Percentiles rank a stretch among this genome's conserved stretches.
phyloP scores from a whole-genome alignment of 257 asterid genomes.

The Knoxia roxburghii region DNA sequence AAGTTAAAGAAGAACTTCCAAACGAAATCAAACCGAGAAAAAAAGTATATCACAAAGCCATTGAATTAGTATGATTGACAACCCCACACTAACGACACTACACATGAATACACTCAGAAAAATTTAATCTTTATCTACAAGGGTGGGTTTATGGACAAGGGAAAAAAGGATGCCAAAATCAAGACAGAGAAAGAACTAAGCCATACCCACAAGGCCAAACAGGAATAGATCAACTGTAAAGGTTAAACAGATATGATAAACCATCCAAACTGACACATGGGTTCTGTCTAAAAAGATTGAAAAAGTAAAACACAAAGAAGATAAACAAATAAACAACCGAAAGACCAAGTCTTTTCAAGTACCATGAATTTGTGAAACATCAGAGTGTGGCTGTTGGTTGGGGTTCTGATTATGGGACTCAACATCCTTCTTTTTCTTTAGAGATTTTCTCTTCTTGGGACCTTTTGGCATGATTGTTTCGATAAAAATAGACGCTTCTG shows the following conservation, averaged over 20 bases:
- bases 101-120: constrained; percentile 17
- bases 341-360: not conserved
- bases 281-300: constrained; percentile 1
- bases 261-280: constrained; percentile 21
- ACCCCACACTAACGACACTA: not conserved
- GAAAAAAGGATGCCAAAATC: constrained; percentile 12
- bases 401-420: constrained; percentile 15
- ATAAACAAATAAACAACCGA: not conserved
- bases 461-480: constrained; percentile 61
- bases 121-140: constrained; percentile 3
- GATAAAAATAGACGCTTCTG: not conserved
- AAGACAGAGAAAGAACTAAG: constrained; percentile 21
- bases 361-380: constrained; percentile 14
- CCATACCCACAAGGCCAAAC: constrained; percentile 33
- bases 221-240: constrained; percentile 30
- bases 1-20: too few species aligned
- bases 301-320: constrained; percentile 4
- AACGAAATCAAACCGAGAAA: constrained; percentile 5
- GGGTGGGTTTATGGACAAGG: constrained; percentile 3
- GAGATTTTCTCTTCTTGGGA: constrained; percentile 63
- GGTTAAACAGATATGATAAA: constrained; percentile 15
- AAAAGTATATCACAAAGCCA: not conserved
- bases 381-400: constrained; percentile 11
- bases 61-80: constrained; percentile 5
- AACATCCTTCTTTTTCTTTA: constrained; percentile 50